phyloP scores from a whole-genome alignment of 2,329 filamentous ascomycete genomes.

The Colletotrichum musae region DNA sequence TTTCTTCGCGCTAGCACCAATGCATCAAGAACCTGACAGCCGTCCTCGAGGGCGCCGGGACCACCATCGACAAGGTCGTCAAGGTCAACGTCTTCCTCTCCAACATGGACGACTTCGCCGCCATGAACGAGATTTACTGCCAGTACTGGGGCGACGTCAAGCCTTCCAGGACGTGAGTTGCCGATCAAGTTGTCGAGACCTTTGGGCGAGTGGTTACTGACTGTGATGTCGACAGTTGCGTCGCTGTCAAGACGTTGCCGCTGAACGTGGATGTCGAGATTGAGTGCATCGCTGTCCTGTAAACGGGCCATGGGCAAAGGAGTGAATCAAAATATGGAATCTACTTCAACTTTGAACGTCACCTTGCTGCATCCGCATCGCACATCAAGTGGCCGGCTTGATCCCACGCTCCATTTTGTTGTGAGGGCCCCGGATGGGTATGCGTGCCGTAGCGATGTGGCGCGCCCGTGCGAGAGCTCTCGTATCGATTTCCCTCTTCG shows the following conservation, averaged over 20 bases:
- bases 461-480: no score
- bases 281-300: conserved; percentile 52
- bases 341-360: no score
- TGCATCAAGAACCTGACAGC: conserved; percentile 81
- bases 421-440: no score
- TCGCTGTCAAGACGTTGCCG: conserved; percentile 53
- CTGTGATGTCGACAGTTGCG: conserved; percentile 45
- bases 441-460: no score
- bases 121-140: conserved; percentile 82
- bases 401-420: no score
- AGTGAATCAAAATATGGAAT: neutral
- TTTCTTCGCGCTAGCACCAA: conserved; percentile 57
- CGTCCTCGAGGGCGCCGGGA: conserved; percentile 78
- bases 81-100: conserved; percentile 82
- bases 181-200: fast-evolving
- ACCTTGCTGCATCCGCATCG: no score
- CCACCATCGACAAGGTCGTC: conserved; percentile 75
- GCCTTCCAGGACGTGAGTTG: conserved; percentile 59
- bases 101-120: conserved; percentile 80
- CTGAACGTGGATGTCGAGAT: conserved; percentile 52
- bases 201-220: neutral
- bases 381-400: no score
- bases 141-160: conserved; percentile 74
- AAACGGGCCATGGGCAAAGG: conserved; percentile 2
- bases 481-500: no score